Conservation (phyloP, 116 monocot species). For the Zostera marina region DNA sequence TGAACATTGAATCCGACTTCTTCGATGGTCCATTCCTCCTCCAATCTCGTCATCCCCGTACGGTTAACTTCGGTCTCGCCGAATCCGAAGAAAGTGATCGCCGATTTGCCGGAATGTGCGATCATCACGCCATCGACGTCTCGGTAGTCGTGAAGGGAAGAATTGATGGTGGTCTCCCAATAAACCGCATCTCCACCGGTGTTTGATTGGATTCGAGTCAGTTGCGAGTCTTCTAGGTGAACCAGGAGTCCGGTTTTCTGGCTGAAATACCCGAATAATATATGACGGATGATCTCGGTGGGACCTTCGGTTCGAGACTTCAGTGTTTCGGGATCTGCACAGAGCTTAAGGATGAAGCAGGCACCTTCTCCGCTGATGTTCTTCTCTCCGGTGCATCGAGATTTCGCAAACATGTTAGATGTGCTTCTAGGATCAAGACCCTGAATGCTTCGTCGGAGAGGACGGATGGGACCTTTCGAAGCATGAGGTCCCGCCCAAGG, state of each 20-base stretch:
- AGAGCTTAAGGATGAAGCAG: conserved; percentile 92
- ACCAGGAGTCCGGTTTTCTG: conserved; percentile 85
- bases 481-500: conserved; percentile 89
- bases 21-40: conserved; percentile 79
- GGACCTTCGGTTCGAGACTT: conserved; percentile 70
- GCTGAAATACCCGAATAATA: conserved; percentile 79
- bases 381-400: conserved; percentile 83
- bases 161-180: conserved; percentile 91
- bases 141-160: conserved; percentile 72
- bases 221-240: conserved; percentile 82
- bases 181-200: conserved; percentile 58
- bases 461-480: conserved; percentile 79
- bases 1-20: conserved; percentile 77
- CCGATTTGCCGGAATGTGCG: conserved; percentile 68
- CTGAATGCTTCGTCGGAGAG: conserved; percentile 81
- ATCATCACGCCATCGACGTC: conserved; percentile 74
- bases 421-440: conserved; percentile 91
- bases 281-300: conserved; percentile 87
- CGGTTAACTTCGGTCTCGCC: conserved; percentile 87
- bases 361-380: conserved; percentile 56
- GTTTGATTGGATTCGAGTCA: conserved; percentile 65
- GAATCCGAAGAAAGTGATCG: conserved; percentile 70
- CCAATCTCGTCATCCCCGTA: conserved; percentile 79
- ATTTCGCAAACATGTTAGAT: conserved; percentile 63
- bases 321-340: conserved; percentile 52